Conservation (phyloP, 2,329 filamentous ascomycete genomes). For the Cytospora mali region DNA sequence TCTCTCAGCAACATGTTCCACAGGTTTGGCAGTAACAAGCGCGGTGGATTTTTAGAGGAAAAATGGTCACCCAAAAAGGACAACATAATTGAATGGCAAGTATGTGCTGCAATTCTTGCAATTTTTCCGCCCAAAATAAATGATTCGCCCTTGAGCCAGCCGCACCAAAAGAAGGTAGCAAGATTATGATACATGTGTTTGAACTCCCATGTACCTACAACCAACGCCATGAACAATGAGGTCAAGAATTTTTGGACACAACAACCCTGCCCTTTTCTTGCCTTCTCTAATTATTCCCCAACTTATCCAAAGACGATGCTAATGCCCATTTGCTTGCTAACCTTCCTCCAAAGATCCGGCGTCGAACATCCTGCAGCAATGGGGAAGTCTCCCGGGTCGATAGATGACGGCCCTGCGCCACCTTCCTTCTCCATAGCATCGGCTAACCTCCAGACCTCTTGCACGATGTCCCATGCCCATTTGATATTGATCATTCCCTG, state of each 20-base stretch:
- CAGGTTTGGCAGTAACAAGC: no score
- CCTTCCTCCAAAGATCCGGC: conserved; percentile 56
- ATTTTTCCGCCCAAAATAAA: no score
- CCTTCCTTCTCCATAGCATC: conserved; percentile 40
- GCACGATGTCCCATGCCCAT: conserved; percentile 61
- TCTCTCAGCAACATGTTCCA: no score
- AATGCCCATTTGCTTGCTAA: conserved; percentile 61
- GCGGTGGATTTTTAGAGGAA: no score
- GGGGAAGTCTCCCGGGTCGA: neutral
- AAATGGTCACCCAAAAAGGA: no score
- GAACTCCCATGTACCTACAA: no score
- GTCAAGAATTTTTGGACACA: no score
- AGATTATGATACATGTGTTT: no score
- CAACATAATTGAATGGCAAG: no score
- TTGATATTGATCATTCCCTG: conserved; percentile 69
- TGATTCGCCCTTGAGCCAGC: no score
- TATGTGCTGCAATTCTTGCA: no score
- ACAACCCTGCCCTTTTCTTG: neutral
- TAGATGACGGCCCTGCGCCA: neutral
- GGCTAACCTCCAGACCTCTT: conserved; percentile 62
- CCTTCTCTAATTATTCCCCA: neutral
- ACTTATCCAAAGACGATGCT: conserved; percentile 62
- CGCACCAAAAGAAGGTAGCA: no score
- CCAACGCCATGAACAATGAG: neutral
- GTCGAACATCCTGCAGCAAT: conserved; percentile 7